phyloP scores from a whole-genome alignment of 352 stramenopile genomes.

The Globisporangium lucens region DNA sequence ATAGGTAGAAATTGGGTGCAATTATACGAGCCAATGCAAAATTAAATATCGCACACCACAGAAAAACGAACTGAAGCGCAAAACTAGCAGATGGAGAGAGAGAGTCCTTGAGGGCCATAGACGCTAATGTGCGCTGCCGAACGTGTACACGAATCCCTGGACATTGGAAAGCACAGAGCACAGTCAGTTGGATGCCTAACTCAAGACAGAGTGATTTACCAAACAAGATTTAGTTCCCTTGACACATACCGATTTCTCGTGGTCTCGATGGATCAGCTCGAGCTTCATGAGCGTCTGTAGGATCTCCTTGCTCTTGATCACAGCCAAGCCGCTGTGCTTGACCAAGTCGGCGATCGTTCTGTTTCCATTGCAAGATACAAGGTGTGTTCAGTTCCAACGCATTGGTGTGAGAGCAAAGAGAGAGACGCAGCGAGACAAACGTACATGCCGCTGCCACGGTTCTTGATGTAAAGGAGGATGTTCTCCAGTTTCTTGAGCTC shows the following conservation, averaged over 20 bases:
- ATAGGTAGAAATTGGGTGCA: neutral
- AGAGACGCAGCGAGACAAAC: conserved; percentile 15
- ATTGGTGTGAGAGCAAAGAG: neutral
- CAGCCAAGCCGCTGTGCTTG: conserved; percentile 68
- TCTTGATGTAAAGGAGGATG: conserved; percentile 85
- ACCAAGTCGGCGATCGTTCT: conserved; percentile 83
- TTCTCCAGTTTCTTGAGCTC: conserved; percentile 87
- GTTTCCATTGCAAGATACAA: neutral
- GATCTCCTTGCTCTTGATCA: conserved; percentile 88
- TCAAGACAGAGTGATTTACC: neutral
- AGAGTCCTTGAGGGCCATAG: neutral
- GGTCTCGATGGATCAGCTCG: conserved; percentile 69
- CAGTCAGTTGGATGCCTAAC: conserved; percentile 5
- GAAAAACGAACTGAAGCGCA: conserved; percentile 1
- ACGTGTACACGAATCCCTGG: conserved; percentile 77
- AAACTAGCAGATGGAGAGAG: neutral
- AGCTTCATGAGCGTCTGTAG: conserved; percentile 86
- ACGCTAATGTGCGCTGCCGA: conserved; percentile 24
- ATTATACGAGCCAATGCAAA: conserved; percentile 7
- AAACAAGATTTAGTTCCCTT: neutral
- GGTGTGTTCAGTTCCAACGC: neutral
- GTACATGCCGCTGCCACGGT: conserved; percentile 74
- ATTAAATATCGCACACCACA: conserved; percentile 10
- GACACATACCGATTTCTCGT: conserved; percentile 60
- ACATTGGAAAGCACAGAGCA: neutral